phyloP scores from a whole-genome alignment of 208 protist species.

The Leptomonas pyrrhocoris region DNA sequence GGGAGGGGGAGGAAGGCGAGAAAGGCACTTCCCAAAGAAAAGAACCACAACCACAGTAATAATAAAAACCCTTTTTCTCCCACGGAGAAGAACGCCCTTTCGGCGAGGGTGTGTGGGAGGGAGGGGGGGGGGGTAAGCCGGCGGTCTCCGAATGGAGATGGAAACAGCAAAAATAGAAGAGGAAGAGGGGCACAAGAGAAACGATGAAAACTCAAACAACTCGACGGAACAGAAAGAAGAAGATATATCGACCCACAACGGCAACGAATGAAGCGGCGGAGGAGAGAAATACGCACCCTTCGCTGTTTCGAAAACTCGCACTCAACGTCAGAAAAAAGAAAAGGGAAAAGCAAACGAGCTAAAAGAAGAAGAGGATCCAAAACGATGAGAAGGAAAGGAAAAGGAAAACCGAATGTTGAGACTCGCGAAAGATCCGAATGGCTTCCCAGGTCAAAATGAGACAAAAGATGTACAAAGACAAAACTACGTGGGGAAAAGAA shows the following conservation, averaged over 20 bases:
- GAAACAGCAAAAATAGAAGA: neutral
- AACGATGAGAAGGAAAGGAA: conserved; percentile 10
- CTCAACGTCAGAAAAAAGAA: neutral
- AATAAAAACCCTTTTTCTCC: too few relatives aligned
- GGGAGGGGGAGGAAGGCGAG: neutral
- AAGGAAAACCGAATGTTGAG: neutral
- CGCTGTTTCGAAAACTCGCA: neutral
- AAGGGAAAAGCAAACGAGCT: neutral
- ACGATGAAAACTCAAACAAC: neutral
- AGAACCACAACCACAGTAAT: neutral
- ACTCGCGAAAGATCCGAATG: neutral
- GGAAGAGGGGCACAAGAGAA: neutral
- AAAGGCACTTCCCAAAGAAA: too few relatives aligned
- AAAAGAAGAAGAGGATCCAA: neutral
- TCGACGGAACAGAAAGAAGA: conserved; percentile 5
- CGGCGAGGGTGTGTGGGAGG: too few relatives aligned
- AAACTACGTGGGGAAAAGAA: neutral
- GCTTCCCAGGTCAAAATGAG: neutral
- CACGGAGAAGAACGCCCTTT: too few relatives aligned
- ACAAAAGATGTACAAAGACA: neutral
- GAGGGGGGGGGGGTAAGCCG: neutral
- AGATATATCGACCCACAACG: too few relatives aligned
- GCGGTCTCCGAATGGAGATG: neutral
- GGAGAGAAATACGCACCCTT: too few relatives aligned
- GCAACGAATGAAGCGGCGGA: too few relatives aligned